phyloP scores from a whole-genome alignment of 2,329 filamentous ascomycete species.

The Intubia oerlemansii region DNA sequence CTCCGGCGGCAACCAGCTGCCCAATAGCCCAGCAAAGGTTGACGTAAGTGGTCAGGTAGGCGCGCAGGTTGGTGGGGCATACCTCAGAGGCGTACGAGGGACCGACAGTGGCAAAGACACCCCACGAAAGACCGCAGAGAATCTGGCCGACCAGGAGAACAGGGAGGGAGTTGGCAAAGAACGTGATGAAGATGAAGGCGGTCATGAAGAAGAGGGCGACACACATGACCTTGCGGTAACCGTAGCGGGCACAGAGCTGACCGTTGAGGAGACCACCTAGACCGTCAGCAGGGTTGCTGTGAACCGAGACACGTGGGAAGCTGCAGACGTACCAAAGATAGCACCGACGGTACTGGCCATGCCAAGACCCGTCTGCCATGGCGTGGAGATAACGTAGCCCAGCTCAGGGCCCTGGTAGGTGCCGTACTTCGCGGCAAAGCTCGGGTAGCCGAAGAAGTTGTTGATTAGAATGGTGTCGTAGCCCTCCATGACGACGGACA shows the following conservation, averaged over 20 bases:
- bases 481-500: slow-evolving; percentile 6
- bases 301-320: not conserved
- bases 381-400: no score
- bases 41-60: slow-evolving; percentile 5
- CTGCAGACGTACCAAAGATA: slow-evolving; percentile 1
- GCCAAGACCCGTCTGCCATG: slow-evolving; percentile 2
- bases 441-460: slow-evolving; percentile 14
- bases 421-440: slow-evolving; percentile 10
- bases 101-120: slow-evolving; percentile 7
- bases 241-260: slow-evolving; percentile 1
- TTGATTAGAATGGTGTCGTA: slow-evolving; percentile 14
- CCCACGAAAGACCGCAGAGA: slow-evolving; percentile 1
- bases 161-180: not conserved
- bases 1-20: slow-evolving; percentile 4
- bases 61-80: slow-evolving; percentile 4
- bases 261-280: slow-evolving; percentile 1
- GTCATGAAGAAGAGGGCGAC: slow-evolving; percentile 10
- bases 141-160: slow-evolving; percentile 1
- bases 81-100: slow-evolving; percentile 6
- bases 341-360: slow-evolving; percentile 31
- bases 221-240: slow-evolving; percentile 1
- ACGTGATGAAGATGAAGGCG: slow-evolving; percentile 11
- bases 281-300: not conserved
- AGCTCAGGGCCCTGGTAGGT: slow-evolving; percentile 2
- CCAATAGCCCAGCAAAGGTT: slow-evolving; percentile 9